A percentile compares a stretch with the other conserved stretches of the same genome.
Evolutionary conservation across 2,329 filamentous ascomycete genomes (phyloP).

Genomic region (Fusarium virguliforme): DNA sequence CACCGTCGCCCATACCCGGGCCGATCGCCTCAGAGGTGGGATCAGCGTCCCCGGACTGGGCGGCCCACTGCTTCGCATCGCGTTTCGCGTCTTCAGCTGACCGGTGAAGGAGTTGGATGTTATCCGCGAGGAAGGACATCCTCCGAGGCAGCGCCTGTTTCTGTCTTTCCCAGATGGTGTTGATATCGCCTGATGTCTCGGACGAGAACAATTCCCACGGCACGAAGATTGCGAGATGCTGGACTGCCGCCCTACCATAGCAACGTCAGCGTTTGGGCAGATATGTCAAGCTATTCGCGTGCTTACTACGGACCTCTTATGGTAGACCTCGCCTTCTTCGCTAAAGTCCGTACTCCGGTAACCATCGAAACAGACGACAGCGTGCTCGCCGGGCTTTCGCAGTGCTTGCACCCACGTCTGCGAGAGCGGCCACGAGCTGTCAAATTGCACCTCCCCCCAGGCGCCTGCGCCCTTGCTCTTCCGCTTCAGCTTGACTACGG

Average conservation of each 20-base stretch:
- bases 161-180: conserved; percentile 22
- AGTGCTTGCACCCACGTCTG: conserved; percentile 4
- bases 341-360: conserved; percentile 16
- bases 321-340: not conserved
- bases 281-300: not conserved
- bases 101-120: conserved; percentile 14
- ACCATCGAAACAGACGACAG: no score
- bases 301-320: conserved; percentile 3
- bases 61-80: conserved; percentile 18
- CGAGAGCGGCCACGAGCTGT: not conserved
- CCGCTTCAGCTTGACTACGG: conserved; percentile 19
- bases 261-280: not conserved
- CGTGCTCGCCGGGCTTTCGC: not conserved
- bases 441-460: conserved; percentile 1
- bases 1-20: not conserved
- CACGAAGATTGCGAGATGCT: conserved; percentile 30
- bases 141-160: conserved; percentile 12
- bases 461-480: not conserved
- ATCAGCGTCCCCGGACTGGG: conserved; percentile 7
- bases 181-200: conserved; percentile 24
- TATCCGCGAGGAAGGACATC: conserved; percentile 15
- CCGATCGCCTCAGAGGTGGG: not conserved
- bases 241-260: conserved; percentile 17
- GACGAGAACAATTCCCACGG: conserved; percentile 25
- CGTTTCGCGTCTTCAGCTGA: conserved; percentile 19